phyloP scores from a whole-genome alignment of 2,329 filamentous ascomycete species.

The Nannizziopsis arthrosporioides region DNA sequence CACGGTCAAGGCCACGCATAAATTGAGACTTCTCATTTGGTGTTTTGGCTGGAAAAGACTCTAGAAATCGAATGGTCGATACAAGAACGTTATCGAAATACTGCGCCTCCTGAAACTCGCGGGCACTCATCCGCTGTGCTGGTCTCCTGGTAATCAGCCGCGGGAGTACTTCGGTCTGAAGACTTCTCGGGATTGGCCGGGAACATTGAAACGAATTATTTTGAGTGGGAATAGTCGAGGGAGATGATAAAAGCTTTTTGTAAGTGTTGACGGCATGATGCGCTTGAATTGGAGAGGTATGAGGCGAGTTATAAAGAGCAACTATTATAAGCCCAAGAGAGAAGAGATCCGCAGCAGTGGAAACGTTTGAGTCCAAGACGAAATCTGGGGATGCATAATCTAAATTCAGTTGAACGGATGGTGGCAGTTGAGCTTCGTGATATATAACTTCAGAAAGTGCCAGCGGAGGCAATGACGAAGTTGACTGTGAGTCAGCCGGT shows the following conservation, averaged over 20 bases:
- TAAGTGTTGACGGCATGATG: slow-evolving; percentile 73
- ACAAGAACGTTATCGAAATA: slow-evolving; percentile 97
- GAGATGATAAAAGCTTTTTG: slow-evolving; percentile 68
- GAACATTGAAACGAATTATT: slow-evolving; percentile 78
- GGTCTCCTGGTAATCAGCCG: slow-evolving; percentile 77
- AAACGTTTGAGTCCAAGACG: slow-evolving; percentile 79
- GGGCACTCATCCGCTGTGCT: slow-evolving; percentile 73
- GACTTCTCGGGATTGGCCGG: slow-evolving; percentile 64
- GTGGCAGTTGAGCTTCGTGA: slow-evolving; percentile 70
- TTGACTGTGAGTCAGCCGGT: slow-evolving; percentile 62
- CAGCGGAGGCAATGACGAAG: slow-evolving; percentile 66
- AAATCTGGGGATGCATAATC: slow-evolving; percentile 95
- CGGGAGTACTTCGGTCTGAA: slow-evolving; percentile 65
- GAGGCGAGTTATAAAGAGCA: slow-evolving; percentile 88
- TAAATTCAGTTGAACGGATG: slow-evolving; percentile 73
- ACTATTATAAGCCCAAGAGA: slow-evolving; percentile 80
- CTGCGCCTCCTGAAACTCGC: slow-evolving; percentile 85
- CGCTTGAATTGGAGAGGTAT: slow-evolving; percentile 71
- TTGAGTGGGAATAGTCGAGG: slow-evolving; percentile 64
- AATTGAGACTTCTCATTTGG: slow-evolving; percentile 83
- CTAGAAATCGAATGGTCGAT: slow-evolving; percentile 89
- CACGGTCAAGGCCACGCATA: slow-evolving; percentile 73
- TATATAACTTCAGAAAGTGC: slow-evolving; percentile 74
- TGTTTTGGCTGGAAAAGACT: slow-evolving; percentile 83
- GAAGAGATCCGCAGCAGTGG: slow-evolving; percentile 79